phyloP scores from a whole-genome alignment of 495 filamentous ascomycete species.

The Penicillium paradoxum region DNA sequence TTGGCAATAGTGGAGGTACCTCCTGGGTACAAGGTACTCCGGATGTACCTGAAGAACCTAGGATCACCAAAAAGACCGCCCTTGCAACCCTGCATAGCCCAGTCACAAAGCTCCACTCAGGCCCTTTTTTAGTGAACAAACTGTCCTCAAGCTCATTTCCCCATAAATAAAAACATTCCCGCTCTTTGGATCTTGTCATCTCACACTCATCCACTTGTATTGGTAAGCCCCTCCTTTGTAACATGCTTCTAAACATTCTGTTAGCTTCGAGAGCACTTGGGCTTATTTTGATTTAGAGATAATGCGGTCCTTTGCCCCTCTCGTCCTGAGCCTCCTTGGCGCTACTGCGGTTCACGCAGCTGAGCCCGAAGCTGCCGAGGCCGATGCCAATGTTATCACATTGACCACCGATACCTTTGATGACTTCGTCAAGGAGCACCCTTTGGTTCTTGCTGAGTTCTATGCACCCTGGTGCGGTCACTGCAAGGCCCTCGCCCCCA shows the following conservation, averaged over 20 bases:
- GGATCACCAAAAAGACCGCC: not conserved
- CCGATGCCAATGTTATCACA: constrained; percentile 63
- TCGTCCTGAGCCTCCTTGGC: constrained; percentile 56
- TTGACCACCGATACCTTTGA: constrained; percentile 82
- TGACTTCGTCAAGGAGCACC: constrained; percentile 77
- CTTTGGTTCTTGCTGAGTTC: constrained; percentile 93
- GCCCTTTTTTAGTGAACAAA: constrained; percentile 45
- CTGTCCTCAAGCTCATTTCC: constrained; percentile 40
- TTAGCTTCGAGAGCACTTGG: constrained; percentile 9
- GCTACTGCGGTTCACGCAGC: constrained; percentile 58
- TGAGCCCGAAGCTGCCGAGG: constrained; percentile 39
- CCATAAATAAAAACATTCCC: constrained; percentile 23
- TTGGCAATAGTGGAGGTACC: not conserved
- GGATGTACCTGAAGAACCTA: not conserved
- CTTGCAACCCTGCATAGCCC: constrained; percentile 19
- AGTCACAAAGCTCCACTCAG: constrained; percentile 27
- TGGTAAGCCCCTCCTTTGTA: constrained; percentile 14
- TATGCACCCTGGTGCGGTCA: constrained; percentile 99
- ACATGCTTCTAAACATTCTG: not conserved
- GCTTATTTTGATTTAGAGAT: not conserved
- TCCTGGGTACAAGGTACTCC: no score
- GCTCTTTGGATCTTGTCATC: constrained; percentile 1
- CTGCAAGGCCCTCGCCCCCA: constrained; percentile 91
- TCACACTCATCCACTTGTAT: constrained; percentile 11
- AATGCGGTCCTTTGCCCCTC: constrained; percentile 53